phyloP scores from a whole-genome alignment of 768 basidiomycete genomes.

The Hericium rajendrae region DNA sequence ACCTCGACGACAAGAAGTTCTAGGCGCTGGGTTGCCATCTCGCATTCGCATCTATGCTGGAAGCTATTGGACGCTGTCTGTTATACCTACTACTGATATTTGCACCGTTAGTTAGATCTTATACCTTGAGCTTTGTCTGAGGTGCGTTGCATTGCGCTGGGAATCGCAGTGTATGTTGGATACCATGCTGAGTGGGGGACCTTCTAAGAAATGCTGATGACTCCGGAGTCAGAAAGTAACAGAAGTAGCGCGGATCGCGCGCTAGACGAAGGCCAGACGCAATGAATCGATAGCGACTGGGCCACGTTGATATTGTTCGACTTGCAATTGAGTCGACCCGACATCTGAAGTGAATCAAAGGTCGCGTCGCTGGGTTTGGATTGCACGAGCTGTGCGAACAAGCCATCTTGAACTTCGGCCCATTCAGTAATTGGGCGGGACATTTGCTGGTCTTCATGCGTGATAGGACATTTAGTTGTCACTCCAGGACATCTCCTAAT shows the following conservation, averaged over 20 bases:
- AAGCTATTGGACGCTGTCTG: too few relatives aligned
- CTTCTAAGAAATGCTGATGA: too few relatives aligned
- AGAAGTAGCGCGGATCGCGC: too few relatives aligned
- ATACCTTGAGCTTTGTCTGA: not conserved
- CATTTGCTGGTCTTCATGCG: not conserved
- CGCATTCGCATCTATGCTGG: too few relatives aligned
- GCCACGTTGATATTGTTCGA: not conserved
- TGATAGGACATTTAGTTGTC: not conserved
- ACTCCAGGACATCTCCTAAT: too few relatives aligned
- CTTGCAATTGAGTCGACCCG: not conserved
- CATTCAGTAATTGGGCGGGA: not conserved
- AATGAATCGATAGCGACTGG: not conserved
- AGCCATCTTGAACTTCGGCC: not conserved
- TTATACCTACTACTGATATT: not conserved
- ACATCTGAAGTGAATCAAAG: not conserved
- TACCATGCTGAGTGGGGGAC: too few relatives aligned
- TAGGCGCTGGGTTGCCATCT: conserved; percentile 14
- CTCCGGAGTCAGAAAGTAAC: too few relatives aligned
- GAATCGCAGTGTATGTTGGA: not conserved
- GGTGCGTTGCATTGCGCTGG: not conserved
- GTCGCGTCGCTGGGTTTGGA: too few relatives aligned
- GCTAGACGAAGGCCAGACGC: too few relatives aligned
- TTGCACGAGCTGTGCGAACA: not conserved
- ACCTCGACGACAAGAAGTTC: conserved; percentile 6
- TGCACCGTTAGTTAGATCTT: not conserved